phyloP scores from a whole-genome alignment of 179 eudicot genomes.

The Spinacia oleracea region DNA sequence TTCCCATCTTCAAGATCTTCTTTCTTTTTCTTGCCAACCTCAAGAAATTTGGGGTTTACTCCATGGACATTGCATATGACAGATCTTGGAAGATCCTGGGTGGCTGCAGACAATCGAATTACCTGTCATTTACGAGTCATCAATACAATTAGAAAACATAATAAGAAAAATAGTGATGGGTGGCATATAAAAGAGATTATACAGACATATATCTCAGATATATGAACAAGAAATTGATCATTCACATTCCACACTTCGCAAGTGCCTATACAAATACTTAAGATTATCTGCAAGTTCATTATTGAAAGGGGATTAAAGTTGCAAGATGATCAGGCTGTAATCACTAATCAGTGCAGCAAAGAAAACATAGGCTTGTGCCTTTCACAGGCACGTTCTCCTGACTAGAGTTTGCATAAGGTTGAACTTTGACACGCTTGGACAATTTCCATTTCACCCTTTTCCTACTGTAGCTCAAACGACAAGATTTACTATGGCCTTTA shows the following conservation, averaged over 20 bases:
- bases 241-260: neutral
- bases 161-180: neutral
- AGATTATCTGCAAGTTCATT: neutral
- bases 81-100: conserved; percentile 91
- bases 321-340: neutral
- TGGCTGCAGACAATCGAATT: conserved; percentile 89
- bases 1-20: conserved; percentile 49
- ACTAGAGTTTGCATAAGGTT: neutral
- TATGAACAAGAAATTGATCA: neutral
- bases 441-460: neutral
- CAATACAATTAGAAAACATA: conserved; percentile 13
- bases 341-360: neutral
- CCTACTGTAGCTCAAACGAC: neutral
- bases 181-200: neutral
- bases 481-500: neutral
- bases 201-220: neutral
- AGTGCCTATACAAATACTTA: neutral
- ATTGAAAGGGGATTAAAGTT: neutral
- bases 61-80: conserved; percentile 96
- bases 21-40: conserved; percentile 72
- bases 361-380: neutral
- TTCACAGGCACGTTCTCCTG: neutral
- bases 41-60: conserved; percentile 91
- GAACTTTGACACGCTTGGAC: neutral
- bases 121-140: conserved; percentile 58